Percentiles rank a stretch among this genome's conserved stretches.
These are phyloP conservation scores for Echinosophora koreensis DNA, from an alignment of 306 rosid genomes.

Conservation along the genomic window DNA sequence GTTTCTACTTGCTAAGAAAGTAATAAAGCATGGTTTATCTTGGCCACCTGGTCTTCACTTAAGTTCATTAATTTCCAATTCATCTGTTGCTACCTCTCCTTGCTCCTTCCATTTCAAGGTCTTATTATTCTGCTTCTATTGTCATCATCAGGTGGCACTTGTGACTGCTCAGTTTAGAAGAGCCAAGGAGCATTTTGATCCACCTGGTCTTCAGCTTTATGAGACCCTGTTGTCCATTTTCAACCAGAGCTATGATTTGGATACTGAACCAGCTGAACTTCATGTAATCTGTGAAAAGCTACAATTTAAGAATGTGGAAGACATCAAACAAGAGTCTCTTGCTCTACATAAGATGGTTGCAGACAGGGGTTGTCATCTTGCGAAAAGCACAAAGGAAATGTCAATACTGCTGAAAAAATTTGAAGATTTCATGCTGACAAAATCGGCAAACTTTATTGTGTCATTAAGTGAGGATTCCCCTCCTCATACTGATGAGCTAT, in stretches of 20 bases:
- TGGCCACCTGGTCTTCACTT: constrained; percentile 25
- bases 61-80: constrained; percentile 14
- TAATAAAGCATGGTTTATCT: neutral
- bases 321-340: constrained; percentile 71
- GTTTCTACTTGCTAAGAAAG: neutral
- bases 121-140: constrained; percentile 31
- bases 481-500: constrained; percentile 53
- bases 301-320: constrained; percentile 63
- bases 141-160: constrained; percentile 69
- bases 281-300: constrained; percentile 67
- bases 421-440: constrained; percentile 67
- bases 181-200: constrained; percentile 69
- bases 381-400: constrained; percentile 64
- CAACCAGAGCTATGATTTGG: constrained; percentile 54
- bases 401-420: constrained; percentile 65
- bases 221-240: constrained; percentile 61
- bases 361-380: constrained; percentile 60
- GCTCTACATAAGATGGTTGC: constrained; percentile 70
- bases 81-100: constrained; percentile 10
- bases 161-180: constrained; percentile 82
- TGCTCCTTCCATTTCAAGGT: neutral
- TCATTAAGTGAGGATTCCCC: constrained; percentile 47
- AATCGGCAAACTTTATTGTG: constrained; percentile 52
- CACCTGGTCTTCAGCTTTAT: constrained; percentile 65
- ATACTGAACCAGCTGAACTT: constrained; percentile 56